Evolutionary conservation across 371 early-diverging fungal genomes (phyloP), one percentile per base, ranked within the genome.

Genomic region (Mucor piriformis): DNA sequence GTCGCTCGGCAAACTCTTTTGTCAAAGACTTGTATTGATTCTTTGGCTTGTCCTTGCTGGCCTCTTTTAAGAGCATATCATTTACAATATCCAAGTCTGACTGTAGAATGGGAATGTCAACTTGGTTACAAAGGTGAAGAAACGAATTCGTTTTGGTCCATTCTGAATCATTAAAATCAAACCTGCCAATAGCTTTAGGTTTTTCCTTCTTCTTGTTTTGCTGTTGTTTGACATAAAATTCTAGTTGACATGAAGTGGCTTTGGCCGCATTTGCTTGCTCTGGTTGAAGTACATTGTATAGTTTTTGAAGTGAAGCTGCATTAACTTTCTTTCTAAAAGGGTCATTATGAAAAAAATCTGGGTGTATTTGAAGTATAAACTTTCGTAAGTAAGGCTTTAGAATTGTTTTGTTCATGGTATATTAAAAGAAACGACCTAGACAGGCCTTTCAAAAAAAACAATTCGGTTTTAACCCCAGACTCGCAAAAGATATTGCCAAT

Each of bases 351-450:
- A 78, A 78, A 32, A 65, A 78, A 34, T 78, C 79, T 8, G 79
- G 79, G 44, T 78, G 79, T 1, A 68, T 73, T 54, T 72, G 67
- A 38, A 77, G 52, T 35, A 77, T 61, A 23, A 77, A 57, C n/a
- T 59, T 69, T 61, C 57, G 66, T 24, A 77, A 49, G 56, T 77
- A 77, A n/a, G 74, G 72, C 25, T 73, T 72, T 13, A 76, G 8
- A 12, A 74, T 33, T 29, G 16, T 59, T 40, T 58, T 52, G 15
- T 33, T 55, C 55, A 59, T 40, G 42, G 20, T 18, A 42, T 18
- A 42, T 5, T 5, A 29, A 29, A 29, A 29, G 7, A 29, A 29
- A 29, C 4, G 8, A 29, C 8, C 29, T 29, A 29, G 29, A 1
- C n/a, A n/a, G n/a, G n/a, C n/a, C n/a, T n/a, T n/a, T n/a, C n/a